Evolutionary conservation across 2,329 filamentous ascomycete genomes (phyloP), one percentile per base, ranked within the genome.

Genomic region (Aspergillus quadrilineatus): DNA sequence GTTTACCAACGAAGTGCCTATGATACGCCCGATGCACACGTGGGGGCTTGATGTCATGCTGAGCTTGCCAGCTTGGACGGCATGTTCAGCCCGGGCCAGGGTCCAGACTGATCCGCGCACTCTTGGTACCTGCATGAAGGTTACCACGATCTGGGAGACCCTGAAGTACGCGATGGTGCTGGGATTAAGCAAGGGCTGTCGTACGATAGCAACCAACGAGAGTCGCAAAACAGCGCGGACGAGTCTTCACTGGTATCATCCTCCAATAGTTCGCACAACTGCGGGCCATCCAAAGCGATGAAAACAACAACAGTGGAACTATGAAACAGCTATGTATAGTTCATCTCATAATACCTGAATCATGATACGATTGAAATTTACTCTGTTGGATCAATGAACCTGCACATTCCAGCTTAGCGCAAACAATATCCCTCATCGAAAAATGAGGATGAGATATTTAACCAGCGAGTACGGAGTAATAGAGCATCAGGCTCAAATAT

Each of bases 91-190:
- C 22, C 3, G 22, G 12, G 28, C 30, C 36, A 32, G 37, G 30
- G 28, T 50, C 48, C 14, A 39, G 51, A 34, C 22, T 37, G 49
- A 57, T 52, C 50, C 44, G 47, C 39, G 22, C 34, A 34, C 32
- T 43, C 41, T 56, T 37, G 32, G 54, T 52, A 49, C 55, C 55
- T 53, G 55, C 55, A 53, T 57, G 44, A 53, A 50, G 7, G 32
- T 43, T 28, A n/a, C 45, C 44, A 26, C 9, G 26, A 30, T 29
- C 47, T 15, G 12, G 28, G 15, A 39, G 22, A 22, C 22, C 43
- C 4, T 29, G 14, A 7, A 4, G 22, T 29, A 17, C 6, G 30
- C 15, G 43, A 6, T 45, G 43, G 7, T 26, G 3, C 14, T 15
- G 22, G 22, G 22, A 22, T 22, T 22, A 22, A 22, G 22, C 22